Percentiles rank a stretch among this genome's conserved stretches.
Conservation (phyloP, 805 yeast species). For the Barnettozyma sucrosica region DNA sequence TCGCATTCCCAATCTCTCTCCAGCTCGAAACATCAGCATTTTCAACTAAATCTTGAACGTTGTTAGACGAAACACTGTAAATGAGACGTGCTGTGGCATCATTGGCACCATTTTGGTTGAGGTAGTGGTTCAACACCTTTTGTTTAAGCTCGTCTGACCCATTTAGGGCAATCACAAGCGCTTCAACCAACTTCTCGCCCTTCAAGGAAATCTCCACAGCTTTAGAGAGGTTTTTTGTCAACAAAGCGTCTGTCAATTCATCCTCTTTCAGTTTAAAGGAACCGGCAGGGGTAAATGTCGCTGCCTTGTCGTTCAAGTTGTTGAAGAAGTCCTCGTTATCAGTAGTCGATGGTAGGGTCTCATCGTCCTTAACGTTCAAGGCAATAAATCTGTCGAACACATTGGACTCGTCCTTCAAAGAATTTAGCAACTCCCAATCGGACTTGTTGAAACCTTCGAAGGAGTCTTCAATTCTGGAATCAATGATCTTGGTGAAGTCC, state of each 20-base stretch:
- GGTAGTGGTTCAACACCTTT: conserved; percentile 67
- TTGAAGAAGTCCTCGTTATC: conserved; percentile 34
- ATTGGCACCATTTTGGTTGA: conserved; percentile 44
- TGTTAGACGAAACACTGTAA: conserved; percentile 51
- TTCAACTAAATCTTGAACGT: conserved; percentile 63
- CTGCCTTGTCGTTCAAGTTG: conserved; percentile 27
- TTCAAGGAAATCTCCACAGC: conserved; percentile 68
- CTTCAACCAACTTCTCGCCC: conserved; percentile 64
- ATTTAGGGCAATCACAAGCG: conserved; percentile 72
- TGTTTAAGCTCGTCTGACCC: conserved; percentile 57
- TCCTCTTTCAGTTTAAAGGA: conserved; percentile 40
- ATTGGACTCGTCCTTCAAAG: conserved; percentile 47
- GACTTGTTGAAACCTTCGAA: conserved; percentile 37
- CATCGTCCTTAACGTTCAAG: conserved; percentile 29
- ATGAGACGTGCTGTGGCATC: conserved; percentile 66
- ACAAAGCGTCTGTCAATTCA: conserved; percentile 42
- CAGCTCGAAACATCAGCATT: conserved; percentile 76
- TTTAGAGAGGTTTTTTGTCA: conserved; percentile 54
- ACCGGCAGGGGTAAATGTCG: conserved; percentile 44
- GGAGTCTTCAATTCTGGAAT: conserved; percentile 41
- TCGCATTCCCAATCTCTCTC: conserved; percentile 73
- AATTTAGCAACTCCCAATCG: conserved; percentile 63
- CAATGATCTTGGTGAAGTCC: conserved; percentile 50
- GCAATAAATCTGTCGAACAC: conserved; percentile 42
- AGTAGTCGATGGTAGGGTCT: conserved; percentile 18